Percentiles rank a stretch among this genome's conserved stretches.
These are phyloP conservation scores for Lactifluus rugatus DNA, from an alignment of 768 basidiomycete species.

Conservation along the genomic window DNA sequence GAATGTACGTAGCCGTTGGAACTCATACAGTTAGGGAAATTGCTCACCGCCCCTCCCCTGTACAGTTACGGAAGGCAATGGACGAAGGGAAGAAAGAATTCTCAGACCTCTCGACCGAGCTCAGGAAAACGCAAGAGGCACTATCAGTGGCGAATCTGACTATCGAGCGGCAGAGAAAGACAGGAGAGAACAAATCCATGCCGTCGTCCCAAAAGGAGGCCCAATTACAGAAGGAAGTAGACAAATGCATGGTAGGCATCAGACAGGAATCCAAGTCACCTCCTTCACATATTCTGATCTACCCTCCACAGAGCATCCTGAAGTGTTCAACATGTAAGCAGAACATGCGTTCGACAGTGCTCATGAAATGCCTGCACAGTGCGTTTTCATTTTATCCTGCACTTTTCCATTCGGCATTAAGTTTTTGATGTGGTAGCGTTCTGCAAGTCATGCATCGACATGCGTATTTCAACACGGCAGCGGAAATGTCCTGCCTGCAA, in stretches of 20 bases:
- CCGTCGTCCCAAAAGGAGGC: constrained; percentile 26
- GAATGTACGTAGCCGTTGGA: neutral
- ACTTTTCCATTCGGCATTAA: neutral
- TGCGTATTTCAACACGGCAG: constrained; percentile 81
- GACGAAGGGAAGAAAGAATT: constrained; percentile 6
- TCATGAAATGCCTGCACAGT: constrained; percentile 92
- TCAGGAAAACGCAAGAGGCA: neutral
- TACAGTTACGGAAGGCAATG: neutral
- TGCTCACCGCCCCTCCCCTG: neutral
- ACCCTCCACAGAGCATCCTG: constrained; percentile 51
- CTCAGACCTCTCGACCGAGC: neutral
- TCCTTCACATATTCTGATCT: neutral
- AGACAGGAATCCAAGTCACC: neutral
- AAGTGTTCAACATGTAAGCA: constrained; percentile 83
- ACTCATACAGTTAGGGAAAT: neutral
- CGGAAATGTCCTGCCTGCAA: constrained; percentile 92
- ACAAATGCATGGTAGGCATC: constrained; percentile 49
- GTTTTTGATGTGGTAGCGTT: constrained; percentile 47
- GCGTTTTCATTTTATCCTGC: constrained; percentile 27
- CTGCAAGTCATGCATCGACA: constrained; percentile 75
- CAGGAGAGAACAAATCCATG: constrained; percentile 28
- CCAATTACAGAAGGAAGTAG: constrained; percentile 39
- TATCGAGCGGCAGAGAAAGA: constrained; percentile 33
- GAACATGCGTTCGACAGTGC: constrained; percentile 66
- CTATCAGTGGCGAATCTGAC: constrained; percentile 1